These are phyloP conservation scores for Parathielavia appendiculata DNA, from an alignment of 495 filamentous ascomycete species.

Conservation along the genomic window DNA sequence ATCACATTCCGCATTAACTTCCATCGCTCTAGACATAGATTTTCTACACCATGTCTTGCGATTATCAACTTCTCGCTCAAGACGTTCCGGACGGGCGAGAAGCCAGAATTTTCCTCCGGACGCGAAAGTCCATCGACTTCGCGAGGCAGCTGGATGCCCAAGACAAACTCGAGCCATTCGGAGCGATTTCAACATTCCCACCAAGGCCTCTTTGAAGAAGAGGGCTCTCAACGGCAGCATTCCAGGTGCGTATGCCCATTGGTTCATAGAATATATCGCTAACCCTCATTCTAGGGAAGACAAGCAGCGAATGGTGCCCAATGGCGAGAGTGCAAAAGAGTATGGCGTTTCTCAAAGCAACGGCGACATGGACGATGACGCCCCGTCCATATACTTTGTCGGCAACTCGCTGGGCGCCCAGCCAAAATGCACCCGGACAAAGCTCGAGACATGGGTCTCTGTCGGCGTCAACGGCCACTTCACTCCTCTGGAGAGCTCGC, in stretches of 20 bases:
- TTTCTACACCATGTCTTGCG: not conserved
- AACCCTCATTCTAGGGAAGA: not conserved
- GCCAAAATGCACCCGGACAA: conserved; percentile 62
- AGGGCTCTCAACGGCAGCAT: conserved; percentile 50
- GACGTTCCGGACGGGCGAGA: conserved; percentile 17
- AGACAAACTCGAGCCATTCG: conserved; percentile 60
- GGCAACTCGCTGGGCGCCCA: conserved; percentile 94
- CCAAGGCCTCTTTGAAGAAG: conserved; percentile 59
- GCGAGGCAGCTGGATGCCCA: conserved; percentile 52
- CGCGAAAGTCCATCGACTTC: conserved; percentile 19
- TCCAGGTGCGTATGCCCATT: conserved; percentile 23
- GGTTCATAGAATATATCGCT: conserved; percentile 38
- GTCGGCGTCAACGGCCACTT: conserved; percentile 94
- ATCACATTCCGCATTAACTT: no score
- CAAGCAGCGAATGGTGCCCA: not conserved
- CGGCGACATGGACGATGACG: not conserved
- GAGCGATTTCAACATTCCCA: conserved; percentile 77
- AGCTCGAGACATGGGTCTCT: conserved; percentile 80
- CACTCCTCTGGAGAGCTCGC: conserved; percentile 66
- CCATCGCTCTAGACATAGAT: not conserved
- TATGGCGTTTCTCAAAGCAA: not conserved
- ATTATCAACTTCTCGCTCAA: conserved; percentile 11
- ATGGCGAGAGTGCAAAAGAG: no score
- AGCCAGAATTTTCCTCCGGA: conserved; percentile 18
- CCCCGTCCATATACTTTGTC: conserved; percentile 72